Evolutionary conservation across 2,329 filamentous ascomycete species (phyloP).

Genomic region (Cadophora sp.): DNA sequence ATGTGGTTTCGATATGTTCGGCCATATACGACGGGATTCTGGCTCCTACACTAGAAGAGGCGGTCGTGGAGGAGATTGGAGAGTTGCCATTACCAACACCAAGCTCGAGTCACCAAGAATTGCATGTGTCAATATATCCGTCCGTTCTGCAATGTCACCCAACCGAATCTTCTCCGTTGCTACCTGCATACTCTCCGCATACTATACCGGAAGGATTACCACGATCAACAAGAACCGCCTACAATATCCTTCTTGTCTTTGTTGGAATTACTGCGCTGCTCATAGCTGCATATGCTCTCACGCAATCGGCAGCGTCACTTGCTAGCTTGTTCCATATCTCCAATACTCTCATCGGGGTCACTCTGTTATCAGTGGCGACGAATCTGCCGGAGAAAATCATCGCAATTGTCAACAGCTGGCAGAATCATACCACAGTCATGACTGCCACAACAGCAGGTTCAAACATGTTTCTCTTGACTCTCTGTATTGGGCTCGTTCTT

Average conservation of each 20-base stretch:
- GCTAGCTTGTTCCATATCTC: conserved; percentile 50
- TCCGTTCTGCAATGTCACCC: conserved; percentile 26
- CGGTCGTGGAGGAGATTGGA: conserved; percentile 34
- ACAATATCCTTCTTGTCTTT: conserved; percentile 50
- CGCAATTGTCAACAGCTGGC: conserved; percentile 54
- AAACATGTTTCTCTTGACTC: conserved; percentile 59
- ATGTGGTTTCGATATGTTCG: conserved; percentile 51
- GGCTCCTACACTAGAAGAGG: conserved; percentile 50
- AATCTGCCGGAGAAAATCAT: conserved; percentile 60
- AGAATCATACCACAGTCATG: conserved; percentile 54
- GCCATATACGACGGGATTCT: conserved; percentile 53
- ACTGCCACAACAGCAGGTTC: conserved; percentile 59
- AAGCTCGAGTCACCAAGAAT: conserved; percentile 18
- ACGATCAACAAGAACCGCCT: conserved; percentile 22
- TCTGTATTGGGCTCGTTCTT: conserved; percentile 53
- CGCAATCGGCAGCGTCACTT: conserved; percentile 51
- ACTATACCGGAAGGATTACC: background rate
- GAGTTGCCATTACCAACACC: background rate
- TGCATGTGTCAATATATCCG: conserved; percentile 23
- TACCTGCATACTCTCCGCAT: background rate
- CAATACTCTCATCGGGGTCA: conserved; percentile 53
- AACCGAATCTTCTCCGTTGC: conserved; percentile 12
- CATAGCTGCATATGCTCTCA: conserved; percentile 54
- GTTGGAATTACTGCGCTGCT: conserved; percentile 51
- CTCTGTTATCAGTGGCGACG: conserved; percentile 56